Evolutionary conservation across 805 yeast species (phyloP).

Genomic region (Saturnispora gosingensis): DNA sequence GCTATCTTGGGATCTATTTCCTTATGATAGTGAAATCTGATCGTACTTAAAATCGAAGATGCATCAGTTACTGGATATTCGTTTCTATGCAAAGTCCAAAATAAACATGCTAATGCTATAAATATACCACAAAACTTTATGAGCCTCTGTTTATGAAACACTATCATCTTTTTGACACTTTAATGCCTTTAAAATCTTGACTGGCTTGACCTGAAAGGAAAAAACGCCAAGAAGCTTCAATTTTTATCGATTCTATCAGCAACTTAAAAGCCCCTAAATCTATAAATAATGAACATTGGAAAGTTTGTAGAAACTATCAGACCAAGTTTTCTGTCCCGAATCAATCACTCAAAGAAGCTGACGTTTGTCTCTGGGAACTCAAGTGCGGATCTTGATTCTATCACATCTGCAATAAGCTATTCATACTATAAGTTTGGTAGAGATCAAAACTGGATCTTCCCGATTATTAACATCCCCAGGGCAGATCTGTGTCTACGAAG

Average conservation of each 20-base stretch:
- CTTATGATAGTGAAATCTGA: slow-evolving; percentile 5
- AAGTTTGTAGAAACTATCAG: background rate
- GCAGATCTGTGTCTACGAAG: slow-evolving; percentile 59
- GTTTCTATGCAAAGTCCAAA: background rate
- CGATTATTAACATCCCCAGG: slow-evolving; percentile 64
- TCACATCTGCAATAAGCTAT: slow-evolving; percentile 63
- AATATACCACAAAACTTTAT: background rate
- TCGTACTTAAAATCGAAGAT: background rate
- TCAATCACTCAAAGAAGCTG: slow-evolving; percentile 5
- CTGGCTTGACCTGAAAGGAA: background rate
- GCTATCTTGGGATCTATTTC: slow-evolving; percentile 22
- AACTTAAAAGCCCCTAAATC: background rate
- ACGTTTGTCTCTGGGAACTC: slow-evolving; percentile 69
- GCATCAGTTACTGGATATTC: background rate
- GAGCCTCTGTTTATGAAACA: background rate
- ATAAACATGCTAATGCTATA: background rate
- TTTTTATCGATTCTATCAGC: background rate
- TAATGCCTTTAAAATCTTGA: background rate
- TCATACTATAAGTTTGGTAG: slow-evolving; percentile 43
- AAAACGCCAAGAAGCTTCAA: background rate
- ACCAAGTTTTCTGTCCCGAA: background rate
- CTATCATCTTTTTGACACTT: background rate
- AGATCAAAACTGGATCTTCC: slow-evolving; percentile 36
- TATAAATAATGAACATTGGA: background rate
- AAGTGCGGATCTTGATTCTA: slow-evolving; percentile 84